phyloP scores from a whole-genome alignment of 2,329 filamentous ascomycete species.

The Aspergillus amoenus region DNA sequence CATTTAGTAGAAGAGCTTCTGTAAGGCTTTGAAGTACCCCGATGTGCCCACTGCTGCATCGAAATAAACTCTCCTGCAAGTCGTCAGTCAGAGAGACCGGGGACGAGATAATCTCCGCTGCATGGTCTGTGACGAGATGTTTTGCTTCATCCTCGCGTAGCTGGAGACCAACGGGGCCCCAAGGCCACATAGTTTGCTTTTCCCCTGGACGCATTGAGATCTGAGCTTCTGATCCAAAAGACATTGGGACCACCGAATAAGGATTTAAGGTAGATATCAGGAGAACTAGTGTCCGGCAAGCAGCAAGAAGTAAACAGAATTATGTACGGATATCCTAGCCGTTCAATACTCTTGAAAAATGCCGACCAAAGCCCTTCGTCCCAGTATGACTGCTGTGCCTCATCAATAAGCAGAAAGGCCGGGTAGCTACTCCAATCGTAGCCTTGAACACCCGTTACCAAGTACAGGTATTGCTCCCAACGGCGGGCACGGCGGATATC shows the following conservation, averaged over 20 bases:
- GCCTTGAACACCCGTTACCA: slow-evolving; percentile 12
- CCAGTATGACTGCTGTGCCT: slow-evolving; percentile 16
- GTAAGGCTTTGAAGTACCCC: slow-evolving; percentile 3
- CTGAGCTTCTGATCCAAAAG: slow-evolving; percentile 3
- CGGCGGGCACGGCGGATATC: neutral
- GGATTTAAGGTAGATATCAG: neutral
- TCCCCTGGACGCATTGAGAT: slow-evolving; percentile 7
- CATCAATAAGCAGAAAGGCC: slow-evolving; percentile 16
- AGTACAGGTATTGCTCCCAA: slow-evolving; percentile 8
- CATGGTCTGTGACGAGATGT: neutral
- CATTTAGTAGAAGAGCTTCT: neutral
- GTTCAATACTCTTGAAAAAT: slow-evolving; percentile 11
- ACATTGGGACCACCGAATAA: slow-evolving; percentile 1
- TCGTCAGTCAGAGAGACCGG: slow-evolving; percentile 4
- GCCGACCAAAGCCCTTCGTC: slow-evolving; percentile 8
- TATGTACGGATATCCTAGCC: neutral
- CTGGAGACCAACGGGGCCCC: slow-evolving; percentile 9
- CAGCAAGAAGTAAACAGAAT: slow-evolving; percentile 17
- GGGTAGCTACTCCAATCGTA: neutral
- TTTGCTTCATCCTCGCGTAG: slow-evolving; percentile 10
- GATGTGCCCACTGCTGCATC: slow-evolving; percentile 9
- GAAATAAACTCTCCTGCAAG: slow-evolving; percentile 8
- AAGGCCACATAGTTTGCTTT: neutral
- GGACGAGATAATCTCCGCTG: neutral
- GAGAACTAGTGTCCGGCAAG: slow-evolving; percentile 5